Conservation (phyloP, 345 rosid species). For the Moricandia moricandioides region DNA sequence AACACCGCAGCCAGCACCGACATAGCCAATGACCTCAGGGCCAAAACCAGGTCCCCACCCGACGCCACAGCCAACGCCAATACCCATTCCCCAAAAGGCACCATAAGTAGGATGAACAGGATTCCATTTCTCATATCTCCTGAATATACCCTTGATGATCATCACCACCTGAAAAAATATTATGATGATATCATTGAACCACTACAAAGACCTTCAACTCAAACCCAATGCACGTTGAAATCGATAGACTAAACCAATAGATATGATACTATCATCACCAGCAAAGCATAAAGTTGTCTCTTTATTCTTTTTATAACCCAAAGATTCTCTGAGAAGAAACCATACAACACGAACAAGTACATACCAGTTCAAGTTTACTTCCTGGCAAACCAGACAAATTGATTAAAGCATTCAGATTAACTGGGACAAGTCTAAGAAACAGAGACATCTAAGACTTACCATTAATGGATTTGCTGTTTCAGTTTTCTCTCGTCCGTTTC, state of each 20-base stretch:
- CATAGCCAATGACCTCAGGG: slow-evolving; percentile 53
- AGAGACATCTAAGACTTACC: background rate
- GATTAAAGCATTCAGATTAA: background rate
- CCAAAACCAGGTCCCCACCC: slow-evolving; percentile 99
- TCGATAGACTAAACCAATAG: no score
- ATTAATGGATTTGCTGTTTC: background rate
- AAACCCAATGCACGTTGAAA: no score
- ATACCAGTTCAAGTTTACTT: background rate
- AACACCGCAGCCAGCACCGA: slow-evolving; percentile 89
- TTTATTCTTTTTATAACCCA: no score
- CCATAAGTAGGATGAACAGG: slow-evolving; percentile 36
- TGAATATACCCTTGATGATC: slow-evolving; percentile 16
- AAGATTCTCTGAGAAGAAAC: no score
- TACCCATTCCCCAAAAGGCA: slow-evolving; percentile 95
- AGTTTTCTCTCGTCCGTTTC: background rate
- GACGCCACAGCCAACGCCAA: slow-evolving; percentile 29
- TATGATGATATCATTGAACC: background rate
- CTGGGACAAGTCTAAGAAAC: background rate
- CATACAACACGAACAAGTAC: no score
- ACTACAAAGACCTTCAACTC: background rate
- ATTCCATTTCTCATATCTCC: slow-evolving; percentile 75
- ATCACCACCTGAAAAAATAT: background rate
- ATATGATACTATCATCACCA: no score
- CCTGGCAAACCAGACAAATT: background rate
- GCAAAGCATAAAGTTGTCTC: no score